Base-by-base conservation (phyloP, 768 basidiomycete genomes). In the Xerocomellus amylosporus region DNA sequence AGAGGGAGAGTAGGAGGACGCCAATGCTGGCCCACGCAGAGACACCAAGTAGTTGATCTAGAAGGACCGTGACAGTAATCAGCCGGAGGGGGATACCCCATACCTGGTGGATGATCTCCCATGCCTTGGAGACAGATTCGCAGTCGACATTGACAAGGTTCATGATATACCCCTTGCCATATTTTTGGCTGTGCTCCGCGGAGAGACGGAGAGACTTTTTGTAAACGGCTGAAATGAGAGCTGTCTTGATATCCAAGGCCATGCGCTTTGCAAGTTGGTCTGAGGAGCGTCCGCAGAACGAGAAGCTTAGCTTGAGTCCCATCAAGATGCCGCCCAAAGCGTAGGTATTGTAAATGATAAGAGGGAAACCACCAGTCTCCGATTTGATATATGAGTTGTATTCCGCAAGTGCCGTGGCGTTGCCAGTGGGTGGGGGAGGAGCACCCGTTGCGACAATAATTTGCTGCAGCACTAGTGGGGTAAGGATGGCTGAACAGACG, bases 131-230 rank as follows among this genome's bases (percentile, higher is more conserved):
- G 30, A 65, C 56, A 10, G 67, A 66, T 48, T 69, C 67, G 45
- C 55, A 63, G 56, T 69, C 67, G 40, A 69, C 68, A 26, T 69
- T 69, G 36, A 69, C 61, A 24, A 69, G 63, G 53, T 70, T 69
- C 63, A 65, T 58, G 55, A 67, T 60, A 22, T 60, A 67, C 2
- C 67, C 67, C 48, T 59, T 69, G 24, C 58, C 61, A 45, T 59
- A 69, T 38, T 63, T 65, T 24, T 66, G 62, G 51, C 43, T 64
- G 53, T 62, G 60, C 45, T 67, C 58, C 8, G 63, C 58, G 38
- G 65, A 66, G 36, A 69, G 57, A 38, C 66, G 65, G 20, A 69
- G 60, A 17, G 68, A 51, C 57, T 69, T 69, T 58, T 69, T 64
- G 56, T 69, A 69, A 48, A 69, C 67, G 15, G 67, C 68, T 0